Conservation (phyloP, 1,284 basidiomycete genomes). For the Anthracocystis panici-leucophaei region DNA sequence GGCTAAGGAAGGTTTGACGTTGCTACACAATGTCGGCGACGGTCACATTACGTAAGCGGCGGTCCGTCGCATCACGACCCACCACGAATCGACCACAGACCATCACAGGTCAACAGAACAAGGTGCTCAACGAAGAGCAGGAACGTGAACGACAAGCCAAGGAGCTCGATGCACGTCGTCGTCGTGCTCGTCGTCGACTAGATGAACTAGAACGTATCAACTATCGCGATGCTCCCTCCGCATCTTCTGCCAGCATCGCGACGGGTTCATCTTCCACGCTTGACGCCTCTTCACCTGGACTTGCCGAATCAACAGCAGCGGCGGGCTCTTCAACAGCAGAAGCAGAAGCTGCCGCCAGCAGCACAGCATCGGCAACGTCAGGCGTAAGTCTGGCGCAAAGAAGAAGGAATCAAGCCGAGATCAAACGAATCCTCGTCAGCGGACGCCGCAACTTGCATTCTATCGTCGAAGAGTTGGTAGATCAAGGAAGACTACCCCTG, state of each 20-base stretch:
- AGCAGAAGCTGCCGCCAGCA: not conserved
- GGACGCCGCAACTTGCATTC: constrained; percentile 33
- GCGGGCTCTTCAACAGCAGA: not conserved
- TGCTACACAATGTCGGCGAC: constrained; percentile 24
- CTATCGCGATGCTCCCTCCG: constrained; percentile 36
- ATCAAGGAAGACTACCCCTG: constrained; percentile 37
- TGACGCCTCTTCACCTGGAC: constrained; percentile 1
- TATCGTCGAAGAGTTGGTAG: constrained; percentile 36
- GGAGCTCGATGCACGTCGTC: constrained; percentile 36
- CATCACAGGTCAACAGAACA: constrained; percentile 46
- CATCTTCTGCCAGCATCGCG: constrained; percentile 6
- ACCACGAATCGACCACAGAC: constrained; percentile 48
- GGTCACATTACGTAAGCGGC: constrained; percentile 41
- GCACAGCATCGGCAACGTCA: not conserved
- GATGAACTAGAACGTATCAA: constrained; percentile 50
- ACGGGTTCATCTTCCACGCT: not conserved
- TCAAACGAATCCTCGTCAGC: constrained; percentile 32
- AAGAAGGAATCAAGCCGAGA: constrained; percentile 34
- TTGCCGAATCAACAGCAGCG: not conserved
- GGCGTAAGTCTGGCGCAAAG: constrained; percentile 31
- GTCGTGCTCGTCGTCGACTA: constrained; percentile 37
- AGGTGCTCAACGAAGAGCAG: constrained; percentile 40
- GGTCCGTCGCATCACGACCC: constrained; percentile 35
- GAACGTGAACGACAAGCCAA: constrained; percentile 40
- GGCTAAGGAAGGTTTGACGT: too few species aligned